Evolutionary conservation across 2,329 filamentous ascomycete genomes (phyloP), one percentile per base, ranked within the genome.

Genomic region (Epicoccum nigrum): DNA sequence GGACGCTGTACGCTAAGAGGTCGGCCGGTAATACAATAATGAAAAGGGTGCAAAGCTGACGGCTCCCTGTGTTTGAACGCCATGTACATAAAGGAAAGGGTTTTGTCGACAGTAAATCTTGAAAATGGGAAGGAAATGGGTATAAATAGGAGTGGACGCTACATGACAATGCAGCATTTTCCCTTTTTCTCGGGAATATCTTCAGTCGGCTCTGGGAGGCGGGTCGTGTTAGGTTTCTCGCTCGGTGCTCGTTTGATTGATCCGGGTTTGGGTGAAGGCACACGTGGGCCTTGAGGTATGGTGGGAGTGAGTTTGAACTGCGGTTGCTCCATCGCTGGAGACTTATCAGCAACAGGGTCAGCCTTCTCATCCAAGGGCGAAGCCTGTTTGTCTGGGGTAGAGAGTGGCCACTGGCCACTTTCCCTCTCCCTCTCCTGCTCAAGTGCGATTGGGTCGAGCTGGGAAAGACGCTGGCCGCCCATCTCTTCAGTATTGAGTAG

Each of bases 161-260:
- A 91, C 88, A 91, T 91, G 60, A 92, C 82, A 55, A 90, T 78
- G 73, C 88, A 92, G 72, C 87, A 89, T 51, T 83, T 85, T 61
- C 87, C 87, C 9, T 84, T 82, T 57, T 80, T 82, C 62, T 84
- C 80, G 61, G 83, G 79, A 57, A 81, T 78, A 60, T 81, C 79
- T 53, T 84, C 80, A 9, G 77, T 77, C 4, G 80, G 77, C 40
- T 85, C 79, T 35, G 82, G 81, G 19, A 84, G 69, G 55, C 79
- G 77, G 35, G 81, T 77, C 4, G 80, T 75, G 3, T 58, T 53
- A 11, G 67, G 40, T 62, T 75, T 49, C 72, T 73, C 43, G 68
- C 58, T 44, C 52, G 70, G 45, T 61, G 61, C 55, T 28, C 55
- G 56, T 34, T 63, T 57, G 19, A 62, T 63, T 45, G 56, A 58